phyloP scores from a whole-genome alignment of 2,329 filamentous ascomycete species.

The Colletotrichum gigasporum region DNA sequence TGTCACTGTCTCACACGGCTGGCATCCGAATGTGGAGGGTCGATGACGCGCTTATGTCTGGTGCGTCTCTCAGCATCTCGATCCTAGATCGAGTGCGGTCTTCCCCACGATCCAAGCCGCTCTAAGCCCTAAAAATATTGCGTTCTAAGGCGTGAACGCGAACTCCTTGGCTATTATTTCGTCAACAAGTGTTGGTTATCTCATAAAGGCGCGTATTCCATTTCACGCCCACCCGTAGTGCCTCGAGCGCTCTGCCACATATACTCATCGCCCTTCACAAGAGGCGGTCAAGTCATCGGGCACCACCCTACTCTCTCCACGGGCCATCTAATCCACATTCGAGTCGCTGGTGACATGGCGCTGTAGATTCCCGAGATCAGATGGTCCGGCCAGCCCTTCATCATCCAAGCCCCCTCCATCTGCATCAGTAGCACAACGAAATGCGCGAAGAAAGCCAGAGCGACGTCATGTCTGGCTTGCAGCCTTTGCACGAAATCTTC shows the following conservation, averaged over 20 bases:
- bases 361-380: background rate
- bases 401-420: background rate
- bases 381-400: background rate
- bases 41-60: conserved; percentile 21
- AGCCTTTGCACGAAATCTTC: background rate
- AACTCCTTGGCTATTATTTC: too few species aligned
- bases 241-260: too few species aligned
- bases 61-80: too few species aligned
- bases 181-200: background rate
- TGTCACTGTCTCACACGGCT: conserved; percentile 4
- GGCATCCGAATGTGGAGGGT: background rate
- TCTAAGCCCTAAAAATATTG: background rate
- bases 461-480: background rate
- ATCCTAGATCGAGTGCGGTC: background rate
- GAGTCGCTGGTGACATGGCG: background rate
- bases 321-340: background rate
- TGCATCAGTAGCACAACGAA: background rate
- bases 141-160: too few species aligned
- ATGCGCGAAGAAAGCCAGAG: background rate
- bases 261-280: too few species aligned
- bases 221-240: too few species aligned
- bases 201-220: too few species aligned
- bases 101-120: background rate
- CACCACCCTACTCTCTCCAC: background rate
- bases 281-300: too few species aligned